Base-by-base conservation (phyloP, 192 early-diverging fungal species). In the Coemansia sp. region DNA sequence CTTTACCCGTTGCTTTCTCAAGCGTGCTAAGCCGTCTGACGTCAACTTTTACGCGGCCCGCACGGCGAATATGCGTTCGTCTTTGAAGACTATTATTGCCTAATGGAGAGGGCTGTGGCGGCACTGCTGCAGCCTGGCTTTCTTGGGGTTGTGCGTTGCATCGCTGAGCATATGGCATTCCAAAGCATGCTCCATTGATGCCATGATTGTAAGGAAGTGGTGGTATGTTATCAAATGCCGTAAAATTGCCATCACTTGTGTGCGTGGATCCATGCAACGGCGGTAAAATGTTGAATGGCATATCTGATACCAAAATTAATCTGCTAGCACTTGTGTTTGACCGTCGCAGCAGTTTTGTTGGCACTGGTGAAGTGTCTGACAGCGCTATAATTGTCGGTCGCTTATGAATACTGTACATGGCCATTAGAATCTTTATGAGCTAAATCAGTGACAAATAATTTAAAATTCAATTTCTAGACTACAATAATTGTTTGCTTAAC, bases 141-240 rank as follows among this genome's bases (percentile, higher is more conserved):
- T 6, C 15, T 9, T 1, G 13, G n/a, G 5, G 30, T 5, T 4
- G 6, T 14, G 40, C n/a, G n/a, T 12, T 33, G 39, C 46, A 72
- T 13, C 62, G 52, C 45, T 61, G 69, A 3, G 62, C 63, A 30
- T 72, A 72, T 3, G 69, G 61, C 28, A 72, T 40, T 16, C 69
- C 69, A 33, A 65, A 65, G 26, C 37, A 61, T 3, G 69, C 69
- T 4, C 45, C 50, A 20, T 39, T 57, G 46, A 72, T 52, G 16
- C 31, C 53, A 18, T 12, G 63, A 10, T 30, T 46, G 15, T 43
- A 33, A 18, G 15, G 28, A 15, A 46, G 42, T 7, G 69, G 69
- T 11, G 58, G 58, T 11, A 44, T 59, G 33, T 71, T 71, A 58
- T 56, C 53, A 38, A 72, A 60, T 26, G 3, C 13, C 3, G 15